Evolutionary conservation across 2,329 filamentous ascomycete genomes (phyloP), one percentile per base, ranked within the genome.

Genomic region (Xylaria digitata): DNA sequence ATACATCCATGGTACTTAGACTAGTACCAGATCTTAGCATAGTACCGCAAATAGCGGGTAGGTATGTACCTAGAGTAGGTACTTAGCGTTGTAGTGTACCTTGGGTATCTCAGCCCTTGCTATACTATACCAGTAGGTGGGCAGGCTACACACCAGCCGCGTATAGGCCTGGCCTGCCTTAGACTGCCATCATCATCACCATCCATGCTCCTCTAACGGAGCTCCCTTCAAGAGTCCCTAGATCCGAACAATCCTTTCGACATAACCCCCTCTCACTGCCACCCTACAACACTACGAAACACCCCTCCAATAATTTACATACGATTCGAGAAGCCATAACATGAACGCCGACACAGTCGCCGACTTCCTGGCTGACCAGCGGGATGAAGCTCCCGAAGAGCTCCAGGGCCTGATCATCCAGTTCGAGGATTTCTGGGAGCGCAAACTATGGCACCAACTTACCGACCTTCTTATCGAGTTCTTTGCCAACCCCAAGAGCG

Each of bases 381-480:
- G 94, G 79, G 93, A 97, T 78, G 85, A 90, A 79, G 92, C 94
- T 76, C 92, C 94, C 59, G 92, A 94, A 74, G 92, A 97, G 79
- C 88, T 97, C 60, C 94, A 97, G 82, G 87, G 91, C 76, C 89
- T 92, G 76, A 92, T 97, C 80, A 87, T 99, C 75, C 89, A 91
- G 75, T 97, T 99, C 73, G 96, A 99, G 84, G 94, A 97, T 79
- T 92, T 90, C 78, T 99, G 96, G 96, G 96, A 99, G 85, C 90
- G 95, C 76, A 97, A 97, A 84, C 87, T 99, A 82, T 99, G 96
- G 96, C 96, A 99, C 84, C 94, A 99, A 83, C 91, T 99, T 73
- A 99, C 96, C 42, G 92, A 97, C 77, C 86, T 90, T 60, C 87
- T 99, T 63, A 85, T 97, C 74, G 87, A 92, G 73, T 97, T 95